phyloP scores from a whole-genome alignment of 2,329 filamentous ascomycete genomes.

The Emericellopsis cladophorae region DNA sequence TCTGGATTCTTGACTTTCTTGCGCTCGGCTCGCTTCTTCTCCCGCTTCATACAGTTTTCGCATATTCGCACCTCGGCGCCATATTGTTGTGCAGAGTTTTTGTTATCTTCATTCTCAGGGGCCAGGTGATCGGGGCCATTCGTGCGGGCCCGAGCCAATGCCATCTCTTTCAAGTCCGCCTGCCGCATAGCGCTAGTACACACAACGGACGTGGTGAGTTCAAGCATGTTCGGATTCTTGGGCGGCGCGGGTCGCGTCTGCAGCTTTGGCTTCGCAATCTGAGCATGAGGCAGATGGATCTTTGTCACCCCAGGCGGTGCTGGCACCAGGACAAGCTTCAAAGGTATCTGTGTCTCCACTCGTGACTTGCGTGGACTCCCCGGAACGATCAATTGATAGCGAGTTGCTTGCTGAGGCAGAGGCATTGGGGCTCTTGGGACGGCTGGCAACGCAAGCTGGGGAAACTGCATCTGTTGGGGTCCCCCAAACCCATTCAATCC shows the following conservation, averaged over 20 bases:
- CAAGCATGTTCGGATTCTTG: constrained; percentile 60
- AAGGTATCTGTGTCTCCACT: constrained; percentile 92
- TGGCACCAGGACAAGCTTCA: constrained; percentile 66
- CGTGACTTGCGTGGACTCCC: constrained; percentile 71
- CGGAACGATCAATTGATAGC: constrained; percentile 43
- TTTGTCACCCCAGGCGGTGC: constrained; percentile 66
- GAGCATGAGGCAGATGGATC: constrained; percentile 77
- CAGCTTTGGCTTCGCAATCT: constrained; percentile 89
- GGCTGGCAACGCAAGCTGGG: constrained; percentile 12
- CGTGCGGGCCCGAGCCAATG: constrained; percentile 42
- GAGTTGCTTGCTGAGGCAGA: neutral
- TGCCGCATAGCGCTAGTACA: constrained; percentile 88
- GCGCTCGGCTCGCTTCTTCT: constrained; percentile 78
- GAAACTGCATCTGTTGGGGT: neutral
- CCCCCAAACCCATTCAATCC: neutral
- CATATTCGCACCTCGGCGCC: constrained; percentile 94
- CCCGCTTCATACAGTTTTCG: constrained; percentile 77
- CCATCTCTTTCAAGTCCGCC: constrained; percentile 50
- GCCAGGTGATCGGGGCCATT: constrained; percentile 23
- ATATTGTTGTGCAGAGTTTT: constrained; percentile 58
- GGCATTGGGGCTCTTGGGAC: constrained; percentile 6
- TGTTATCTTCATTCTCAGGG: constrained; percentile 37
- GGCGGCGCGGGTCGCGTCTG: constrained; percentile 59
- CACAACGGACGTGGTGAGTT: constrained; percentile 70
- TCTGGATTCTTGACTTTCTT: constrained; percentile 92